phyloP scores from a whole-genome alignment of 2,329 filamentous ascomycete species.

The Arthrobotrys entomopaga region DNA sequence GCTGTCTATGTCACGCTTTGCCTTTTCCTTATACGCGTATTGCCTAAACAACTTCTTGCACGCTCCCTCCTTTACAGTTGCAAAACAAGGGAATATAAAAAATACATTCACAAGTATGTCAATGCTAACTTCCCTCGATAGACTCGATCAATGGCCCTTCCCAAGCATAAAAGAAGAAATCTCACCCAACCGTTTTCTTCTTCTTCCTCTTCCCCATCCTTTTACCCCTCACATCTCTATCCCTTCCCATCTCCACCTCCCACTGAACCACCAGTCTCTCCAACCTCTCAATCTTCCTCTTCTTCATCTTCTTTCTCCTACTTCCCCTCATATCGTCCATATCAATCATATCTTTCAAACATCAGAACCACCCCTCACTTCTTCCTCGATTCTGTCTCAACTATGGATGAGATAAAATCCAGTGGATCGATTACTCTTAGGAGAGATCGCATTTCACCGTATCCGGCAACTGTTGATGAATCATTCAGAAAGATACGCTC shows the following conservation, averaged over 20 bases:
- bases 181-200: conserved; percentile 45
- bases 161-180: conserved; percentile 52
- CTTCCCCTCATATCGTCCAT: conserved; percentile 12
- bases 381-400: conserved; percentile 37
- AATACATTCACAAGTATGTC: no score
- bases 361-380: conserved; percentile 29
- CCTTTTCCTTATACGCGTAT: no score
- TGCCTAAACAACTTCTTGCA: no score
- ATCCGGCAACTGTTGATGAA: conserved; percentile 15
- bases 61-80: not conserved
- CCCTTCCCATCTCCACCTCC: conserved; percentile 50
- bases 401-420: conserved; percentile 41
- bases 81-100: no score
- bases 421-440: conserved; percentile 14
- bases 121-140: conserved; percentile 1
- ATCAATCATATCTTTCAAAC: conserved; percentile 6
- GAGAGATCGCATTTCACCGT: conserved; percentile 13
- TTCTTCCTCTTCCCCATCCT: conserved; percentile 31
- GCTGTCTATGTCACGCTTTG: no score
- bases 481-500: conserved; percentile 43
- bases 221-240: conserved; percentile 37
- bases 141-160: conserved; percentile 53
- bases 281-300: conserved; percentile 36
- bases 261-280: conserved; percentile 47
- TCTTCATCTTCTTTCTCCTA: conserved; percentile 29